phyloP scores from a whole-genome alignment of 108 stramenopile genomes.

The Nitzschia inconspicua region DNA sequence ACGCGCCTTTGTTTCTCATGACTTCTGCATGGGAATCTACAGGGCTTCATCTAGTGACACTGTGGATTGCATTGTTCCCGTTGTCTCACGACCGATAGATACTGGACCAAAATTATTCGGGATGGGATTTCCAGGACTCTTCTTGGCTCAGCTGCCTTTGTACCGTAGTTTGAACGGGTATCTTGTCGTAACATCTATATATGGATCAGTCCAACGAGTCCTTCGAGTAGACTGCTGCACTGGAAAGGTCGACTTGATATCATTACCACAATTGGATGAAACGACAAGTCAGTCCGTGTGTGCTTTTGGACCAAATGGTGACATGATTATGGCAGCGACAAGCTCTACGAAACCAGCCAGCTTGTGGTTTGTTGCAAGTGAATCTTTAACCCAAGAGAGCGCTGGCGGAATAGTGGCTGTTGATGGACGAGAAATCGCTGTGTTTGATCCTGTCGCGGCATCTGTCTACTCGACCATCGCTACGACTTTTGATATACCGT shows the following conservation, averaged over 20 bases:
- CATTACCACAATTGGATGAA: slow-evolving; percentile 21
- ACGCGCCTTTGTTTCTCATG: slow-evolving; percentile 66
- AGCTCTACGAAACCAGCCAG: slow-evolving; percentile 42
- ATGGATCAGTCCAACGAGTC: slow-evolving; percentile 52
- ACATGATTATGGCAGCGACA: slow-evolving; percentile 43
- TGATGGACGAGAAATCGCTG: slow-evolving; percentile 24
- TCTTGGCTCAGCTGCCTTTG: slow-evolving; percentile 50
- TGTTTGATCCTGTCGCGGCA: slow-evolving; percentile 49
- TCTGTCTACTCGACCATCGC: slow-evolving; percentile 31
- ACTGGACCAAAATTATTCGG: slow-evolving; percentile 6
- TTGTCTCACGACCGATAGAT: neutral
- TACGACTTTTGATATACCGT: neutral
- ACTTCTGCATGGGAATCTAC: slow-evolving; percentile 59
- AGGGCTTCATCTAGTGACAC: neutral
- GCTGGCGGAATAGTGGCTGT: neutral
- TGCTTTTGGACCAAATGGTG: slow-evolving; percentile 40
- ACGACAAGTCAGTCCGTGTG: slow-evolving; percentile 25
- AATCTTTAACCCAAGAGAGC: neutral
- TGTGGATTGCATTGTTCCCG: slow-evolving; percentile 11
- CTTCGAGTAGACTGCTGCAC: slow-evolving; percentile 39
- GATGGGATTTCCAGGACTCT: slow-evolving; percentile 72
- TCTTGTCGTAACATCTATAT: slow-evolving; percentile 47
- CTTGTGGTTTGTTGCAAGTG: slow-evolving; percentile 34
- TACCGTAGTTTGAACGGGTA: slow-evolving; percentile 32
- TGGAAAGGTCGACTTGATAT: slow-evolving; percentile 37